phyloP scores from a whole-genome alignment of 352 stramenopile genomes.

The Phytophthora citricola region DNA sequence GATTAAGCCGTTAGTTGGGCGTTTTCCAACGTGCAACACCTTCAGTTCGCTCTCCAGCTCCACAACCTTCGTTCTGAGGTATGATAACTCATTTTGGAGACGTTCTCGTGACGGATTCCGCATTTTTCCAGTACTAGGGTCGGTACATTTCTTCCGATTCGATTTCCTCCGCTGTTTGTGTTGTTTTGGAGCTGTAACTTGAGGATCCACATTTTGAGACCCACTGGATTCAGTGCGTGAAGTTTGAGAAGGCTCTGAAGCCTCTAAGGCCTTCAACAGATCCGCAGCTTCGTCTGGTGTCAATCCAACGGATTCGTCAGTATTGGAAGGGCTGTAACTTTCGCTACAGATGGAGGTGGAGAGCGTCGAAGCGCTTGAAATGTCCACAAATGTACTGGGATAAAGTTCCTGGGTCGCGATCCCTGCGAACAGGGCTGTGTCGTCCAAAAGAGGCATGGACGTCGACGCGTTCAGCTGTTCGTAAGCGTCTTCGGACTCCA shows the following conservation, averaged over 20 bases:
- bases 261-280: conserved; percentile 40
- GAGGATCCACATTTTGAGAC: neutral
- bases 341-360: conserved; percentile 9
- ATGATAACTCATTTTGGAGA: conserved; percentile 55
- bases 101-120: conserved; percentile 56
- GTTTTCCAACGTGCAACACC: conserved; percentile 25
- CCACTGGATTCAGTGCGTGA: neutral
- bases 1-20: conserved; percentile 2
- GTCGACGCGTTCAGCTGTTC: conserved; percentile 11
- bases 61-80: conserved; percentile 47
- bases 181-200: conserved; percentile 2
- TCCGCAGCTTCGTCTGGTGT: conserved; percentile 43
- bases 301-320: conserved; percentile 8
- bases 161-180: conserved; percentile 14
- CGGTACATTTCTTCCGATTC: conserved; percentile 22
- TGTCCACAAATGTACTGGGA: neutral
- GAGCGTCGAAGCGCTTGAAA: conserved; percentile 6
- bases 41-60: conserved; percentile 51
- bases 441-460: conserved; percentile 9
- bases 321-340: conserved; percentile 21
- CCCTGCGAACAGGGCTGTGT: neutral
- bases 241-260: conserved; percentile 19
- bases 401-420: neutral
- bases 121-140: conserved; percentile 34
- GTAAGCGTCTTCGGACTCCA: conserved; percentile 7